phyloP scores from a whole-genome alignment of 768 basidiomycete genomes.

The Lepiota subincarnata region DNA sequence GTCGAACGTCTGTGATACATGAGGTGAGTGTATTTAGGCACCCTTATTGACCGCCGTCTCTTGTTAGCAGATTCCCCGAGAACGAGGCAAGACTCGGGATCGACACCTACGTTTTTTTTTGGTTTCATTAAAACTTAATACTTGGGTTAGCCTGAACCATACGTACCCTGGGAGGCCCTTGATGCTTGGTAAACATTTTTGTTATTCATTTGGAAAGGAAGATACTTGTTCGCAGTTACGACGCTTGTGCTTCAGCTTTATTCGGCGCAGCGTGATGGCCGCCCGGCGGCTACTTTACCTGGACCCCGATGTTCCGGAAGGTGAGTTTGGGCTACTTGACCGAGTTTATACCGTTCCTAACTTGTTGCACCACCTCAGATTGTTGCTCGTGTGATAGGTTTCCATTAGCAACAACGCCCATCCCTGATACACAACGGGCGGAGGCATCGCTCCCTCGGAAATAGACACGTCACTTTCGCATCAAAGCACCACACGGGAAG shows the following conservation, averaged over 20 bases:
- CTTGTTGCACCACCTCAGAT: background rate
- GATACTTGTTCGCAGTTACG: background rate
- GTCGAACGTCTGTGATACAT: background rate
- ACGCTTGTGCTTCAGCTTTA: background rate
- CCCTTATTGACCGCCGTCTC: background rate
- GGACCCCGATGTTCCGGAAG: background rate
- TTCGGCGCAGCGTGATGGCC: background rate
- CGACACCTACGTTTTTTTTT: background rate
- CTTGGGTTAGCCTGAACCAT: background rate
- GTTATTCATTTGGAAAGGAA: background rate
- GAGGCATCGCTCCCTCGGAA: background rate
- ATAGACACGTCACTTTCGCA: background rate
- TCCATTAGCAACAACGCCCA: background rate
- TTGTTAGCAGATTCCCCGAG: background rate
- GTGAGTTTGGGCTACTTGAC: background rate
- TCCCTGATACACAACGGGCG: background rate
- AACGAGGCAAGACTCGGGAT: background rate
- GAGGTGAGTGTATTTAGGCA: slow-evolving; percentile 4
- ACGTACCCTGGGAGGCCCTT: slow-evolving; percentile 1
- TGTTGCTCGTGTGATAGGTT: background rate
- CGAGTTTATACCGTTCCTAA: background rate
- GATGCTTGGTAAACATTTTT: background rate
- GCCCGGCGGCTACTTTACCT: background rate
- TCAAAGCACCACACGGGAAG: background rate
- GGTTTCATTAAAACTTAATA: slow-evolving; percentile 2